These are phyloP conservation scores for Zymoseptoria tritici DNA, from an alignment of 2,329 filamentous ascomycete species.

Conservation along the genomic window DNA sequence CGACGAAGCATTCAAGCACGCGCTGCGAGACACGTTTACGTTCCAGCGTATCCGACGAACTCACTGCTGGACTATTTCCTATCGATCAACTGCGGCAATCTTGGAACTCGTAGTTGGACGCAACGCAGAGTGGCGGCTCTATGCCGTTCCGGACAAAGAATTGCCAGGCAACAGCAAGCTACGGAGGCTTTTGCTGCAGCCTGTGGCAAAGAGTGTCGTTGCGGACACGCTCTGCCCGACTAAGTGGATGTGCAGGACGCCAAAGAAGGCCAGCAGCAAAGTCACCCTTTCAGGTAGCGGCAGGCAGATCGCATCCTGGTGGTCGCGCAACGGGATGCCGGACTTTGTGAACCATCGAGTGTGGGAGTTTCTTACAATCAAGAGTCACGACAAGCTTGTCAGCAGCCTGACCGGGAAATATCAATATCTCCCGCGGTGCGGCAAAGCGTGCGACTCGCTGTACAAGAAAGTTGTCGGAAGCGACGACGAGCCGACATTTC, in stretches of 20 bases:
- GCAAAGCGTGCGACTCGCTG: slow-evolving; percentile 48
- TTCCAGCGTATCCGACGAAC: slow-evolving; percentile 28
- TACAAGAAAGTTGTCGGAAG: slow-evolving; percentile 38
- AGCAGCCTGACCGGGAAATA: slow-evolving; percentile 45
- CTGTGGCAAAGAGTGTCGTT: slow-evolving; percentile 21
- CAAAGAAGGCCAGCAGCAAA: neutral
- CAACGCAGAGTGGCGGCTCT: slow-evolving; percentile 26
- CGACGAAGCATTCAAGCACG: slow-evolving; percentile 1
- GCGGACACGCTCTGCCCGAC: slow-evolving; percentile 30
- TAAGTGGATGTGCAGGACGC: neutral
- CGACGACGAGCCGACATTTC: slow-evolving; percentile 35
- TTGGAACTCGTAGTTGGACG: slow-evolving; percentile 30
- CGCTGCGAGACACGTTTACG: slow-evolving; percentile 30
- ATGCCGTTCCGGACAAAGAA: slow-evolving; percentile 13
- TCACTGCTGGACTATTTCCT: slow-evolving; percentile 36
- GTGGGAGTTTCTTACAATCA: slow-evolving; percentile 38
- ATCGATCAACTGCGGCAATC: slow-evolving; percentile 26
- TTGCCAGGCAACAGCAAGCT: slow-evolving; percentile 18
- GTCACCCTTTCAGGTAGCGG: slow-evolving; percentile 16
- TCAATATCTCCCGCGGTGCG: slow-evolving; percentile 47
- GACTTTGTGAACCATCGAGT: slow-evolving; percentile 37
- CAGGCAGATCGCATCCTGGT: slow-evolving; percentile 30
- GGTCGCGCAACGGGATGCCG: slow-evolving; percentile 30
- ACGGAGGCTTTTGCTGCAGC: slow-evolving; percentile 19
- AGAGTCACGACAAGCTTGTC: slow-evolving; percentile 17